A percentile compares a stretch with the other conserved stretches of the same genome.
These are phyloP conservation scores for Candida tetrigidarum DNA, from an alignment of 1,139 yeast species.

Conservation along the genomic window DNA sequence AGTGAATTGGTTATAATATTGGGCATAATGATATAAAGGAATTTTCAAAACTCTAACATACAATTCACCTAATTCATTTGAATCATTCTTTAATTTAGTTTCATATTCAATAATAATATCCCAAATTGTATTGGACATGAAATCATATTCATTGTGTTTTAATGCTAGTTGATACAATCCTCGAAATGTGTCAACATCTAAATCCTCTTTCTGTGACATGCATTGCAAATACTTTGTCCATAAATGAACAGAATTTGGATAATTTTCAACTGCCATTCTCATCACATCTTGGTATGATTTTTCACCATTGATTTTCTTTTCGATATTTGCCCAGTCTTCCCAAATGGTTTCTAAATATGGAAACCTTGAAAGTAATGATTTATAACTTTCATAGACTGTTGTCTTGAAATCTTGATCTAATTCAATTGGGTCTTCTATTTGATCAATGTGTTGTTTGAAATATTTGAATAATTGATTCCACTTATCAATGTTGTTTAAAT, in stretches of 20 bases:
- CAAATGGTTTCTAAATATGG: constrained; percentile 60
- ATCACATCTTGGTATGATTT: constrained; percentile 51
- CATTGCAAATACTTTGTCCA: constrained; percentile 70
- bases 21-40: constrained; percentile 75
- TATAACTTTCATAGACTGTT: constrained; percentile 24
- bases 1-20: constrained; percentile 56
- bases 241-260: constrained; percentile 62
- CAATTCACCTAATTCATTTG: constrained; percentile 34
- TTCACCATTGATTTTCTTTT: constrained; percentile 57
- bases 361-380: constrained; percentile 46
- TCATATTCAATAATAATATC: constrained; percentile 61
- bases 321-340: constrained; percentile 65
- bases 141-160: constrained; percentile 53
- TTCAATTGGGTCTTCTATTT: constrained; percentile 16
- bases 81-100: constrained; percentile 23
- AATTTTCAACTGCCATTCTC: constrained; percentile 48
- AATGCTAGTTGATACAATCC: constrained; percentile 44
- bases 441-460: constrained; percentile 25
- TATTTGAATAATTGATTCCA: constrained; percentile 37
- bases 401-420: constrained; percentile 25
- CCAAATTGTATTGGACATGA: constrained; percentile 68
- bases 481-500: constrained; percentile 29
- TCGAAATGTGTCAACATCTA: constrained; percentile 28
- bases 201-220: constrained; percentile 33
- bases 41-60: constrained; percentile 49